A percentile compares a stretch with the other conserved stretches of the same genome.
Evolutionary conservation across 331 rosid species (phyloP).

Genomic region (Prunus yedoensis): DNA sequence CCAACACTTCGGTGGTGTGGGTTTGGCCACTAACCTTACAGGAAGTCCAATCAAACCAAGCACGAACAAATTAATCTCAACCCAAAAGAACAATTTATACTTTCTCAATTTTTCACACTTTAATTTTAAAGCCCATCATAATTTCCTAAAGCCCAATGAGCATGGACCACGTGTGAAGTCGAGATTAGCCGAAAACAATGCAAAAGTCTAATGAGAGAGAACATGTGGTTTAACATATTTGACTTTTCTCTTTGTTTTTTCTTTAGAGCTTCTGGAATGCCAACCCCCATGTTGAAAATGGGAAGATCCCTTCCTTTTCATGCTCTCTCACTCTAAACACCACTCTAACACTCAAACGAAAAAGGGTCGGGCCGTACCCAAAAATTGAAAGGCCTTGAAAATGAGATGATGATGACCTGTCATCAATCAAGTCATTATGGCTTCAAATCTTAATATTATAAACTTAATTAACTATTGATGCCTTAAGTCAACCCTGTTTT

Average conservation of each 20-base stretch:
- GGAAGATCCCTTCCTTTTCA: not conserved
- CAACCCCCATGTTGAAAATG: slow-evolving; percentile 46
- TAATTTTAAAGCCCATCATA: not conserved
- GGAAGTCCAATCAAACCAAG: slow-evolving; percentile 11
- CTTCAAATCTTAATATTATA: not conserved
- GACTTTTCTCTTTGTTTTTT: slow-evolving; percentile 8
- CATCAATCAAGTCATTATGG: not conserved
- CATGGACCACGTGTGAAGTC: not conserved
- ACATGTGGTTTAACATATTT: slow-evolving; percentile 25
- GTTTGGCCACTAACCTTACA: slow-evolving; percentile 20
- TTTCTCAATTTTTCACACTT: slow-evolving; percentile 1
- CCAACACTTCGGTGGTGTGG: slow-evolving; percentile 11
- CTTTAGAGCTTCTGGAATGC: slow-evolving; percentile 17
- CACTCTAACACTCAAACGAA: no score
- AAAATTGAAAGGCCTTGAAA: no score
- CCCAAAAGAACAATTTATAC: slow-evolving; percentile 2
- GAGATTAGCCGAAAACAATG: not conserved
- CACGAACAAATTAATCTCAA: not conserved
- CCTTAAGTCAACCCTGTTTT: slow-evolving; percentile 50
- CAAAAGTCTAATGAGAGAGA: slow-evolving; percentile 4
- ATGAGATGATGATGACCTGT: no score
- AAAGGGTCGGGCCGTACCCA: no score
- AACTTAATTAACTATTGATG: not conserved
- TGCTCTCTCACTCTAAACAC: not conserved
- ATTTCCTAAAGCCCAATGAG: not conserved